Percentiles rank a stretch among this genome's conserved stretches.
Evolutionary conservation across 1,284 basidiomycete species (phyloP).

Genomic region (Cryptococcus amylolentus): DNA sequence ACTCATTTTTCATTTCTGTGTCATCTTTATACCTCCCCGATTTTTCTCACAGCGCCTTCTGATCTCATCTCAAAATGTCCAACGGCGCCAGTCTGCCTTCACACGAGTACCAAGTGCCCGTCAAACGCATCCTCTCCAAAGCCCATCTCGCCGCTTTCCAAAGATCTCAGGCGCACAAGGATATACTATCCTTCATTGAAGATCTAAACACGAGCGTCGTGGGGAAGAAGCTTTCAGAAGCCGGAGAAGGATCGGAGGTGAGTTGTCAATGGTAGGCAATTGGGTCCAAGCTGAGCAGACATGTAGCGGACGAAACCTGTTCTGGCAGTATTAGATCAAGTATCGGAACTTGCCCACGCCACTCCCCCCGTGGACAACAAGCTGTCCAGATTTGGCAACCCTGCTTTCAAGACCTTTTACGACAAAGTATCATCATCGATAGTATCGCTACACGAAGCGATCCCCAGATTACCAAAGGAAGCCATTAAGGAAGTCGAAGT

Average conservation of each 20-base stretch:
- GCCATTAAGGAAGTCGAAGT: constrained; percentile 65
- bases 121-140: constrained; percentile 74
- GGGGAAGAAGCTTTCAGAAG: constrained; percentile 71
- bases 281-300: constrained; percentile 8
- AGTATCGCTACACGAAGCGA: constrained; percentile 52
- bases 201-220: constrained; percentile 72
- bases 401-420: constrained; percentile 89
- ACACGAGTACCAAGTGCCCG: constrained; percentile 39
- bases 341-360: constrained; percentile 63
- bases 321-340: constrained; percentile 62
- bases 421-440: constrained; percentile 64
- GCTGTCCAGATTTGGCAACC: constrained; percentile 92
- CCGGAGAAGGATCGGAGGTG: constrained; percentile 60
- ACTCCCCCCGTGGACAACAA: constrained; percentile 88
- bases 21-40: background rate
- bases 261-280: constrained; percentile 6
- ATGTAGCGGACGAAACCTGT: constrained; percentile 63
- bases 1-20: background rate
- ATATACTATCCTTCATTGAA: constrained; percentile 70
- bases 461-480: constrained; percentile 60
- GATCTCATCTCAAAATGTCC: background rate
- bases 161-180: constrained; percentile 64
- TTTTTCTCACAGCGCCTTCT: background rate
- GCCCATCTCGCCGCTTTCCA: constrained; percentile 82
- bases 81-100: background rate